Base-by-base conservation (phyloP, 2,329 filamentous ascomycete species). In the Arthrinium phaeospermum region DNA sequence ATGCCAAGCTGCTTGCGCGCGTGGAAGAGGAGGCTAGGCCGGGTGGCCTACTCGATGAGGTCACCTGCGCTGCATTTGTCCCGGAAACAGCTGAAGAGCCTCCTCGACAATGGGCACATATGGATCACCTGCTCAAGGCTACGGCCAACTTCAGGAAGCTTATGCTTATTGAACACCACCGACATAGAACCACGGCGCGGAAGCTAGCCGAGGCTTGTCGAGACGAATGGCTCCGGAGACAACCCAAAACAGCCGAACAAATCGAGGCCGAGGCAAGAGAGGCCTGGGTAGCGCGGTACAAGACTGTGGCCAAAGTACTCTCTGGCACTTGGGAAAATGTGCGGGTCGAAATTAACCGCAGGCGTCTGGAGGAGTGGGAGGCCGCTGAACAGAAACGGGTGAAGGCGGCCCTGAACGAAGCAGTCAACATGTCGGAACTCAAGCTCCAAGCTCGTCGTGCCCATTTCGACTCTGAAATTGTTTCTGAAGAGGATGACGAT, bases 111-210 rank as follows among this genome's bases (percentile, higher is more conserved):
- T 98, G 94, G 86, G 91, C 93, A n/a, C 95, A 97, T 76, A 89
- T 91, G 79, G 95, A 98, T 78, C 94, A 98, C 79, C 87, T 98
- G 70, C 86, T 93, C 67, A 91, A 92, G 67, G 95, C 97, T 74
- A 92, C 93, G 72, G 80, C 92, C 16, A 92, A 95, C 76, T 96
- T 98, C 77, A 91, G 94, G 68, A 93, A 91, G 77, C 86, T 98
- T 47, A 90, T 98, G 84, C 83, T 92, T 3, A 89, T 91, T 72
- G 96, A 99, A 81, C 93, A 95, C 76, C 90, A 90, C 74, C 88
- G 91, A 16, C 96, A 98, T 81, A 90, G 90, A 47, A 86, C 89
- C n/a, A 86, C 88, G 3, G 96, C 96, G 1, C 97, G 95, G 81
- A 90, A 90, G 70, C 82, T 97, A 70, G 96, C 96, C 1, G 90